Conservation (phyloP, 2,329 filamentous ascomycete species). For the Ophiostoma pallidulum region DNA sequence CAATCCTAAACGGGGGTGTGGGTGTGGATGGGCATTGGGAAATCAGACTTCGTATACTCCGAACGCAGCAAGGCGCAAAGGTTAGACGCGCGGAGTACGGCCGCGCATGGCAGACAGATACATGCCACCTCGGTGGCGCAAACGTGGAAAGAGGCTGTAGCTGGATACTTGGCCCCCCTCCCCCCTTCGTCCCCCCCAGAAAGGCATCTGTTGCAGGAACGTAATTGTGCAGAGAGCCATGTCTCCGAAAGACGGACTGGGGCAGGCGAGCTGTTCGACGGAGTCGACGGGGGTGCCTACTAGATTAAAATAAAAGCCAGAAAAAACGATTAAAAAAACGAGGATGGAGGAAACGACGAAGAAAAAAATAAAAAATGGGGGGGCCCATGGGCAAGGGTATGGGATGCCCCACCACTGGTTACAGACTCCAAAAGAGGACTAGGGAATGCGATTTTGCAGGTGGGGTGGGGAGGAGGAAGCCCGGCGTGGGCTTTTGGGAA, state of each 20-base stretch:
- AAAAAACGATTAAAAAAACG: neutral
- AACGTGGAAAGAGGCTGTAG: slow-evolving; percentile 4
- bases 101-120: neutral
- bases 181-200: no score
- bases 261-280: no score
- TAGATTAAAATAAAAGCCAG: no score
- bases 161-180: no score
- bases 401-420: slow-evolving; percentile 1
- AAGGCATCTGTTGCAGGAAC: neutral
- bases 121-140: neutral
- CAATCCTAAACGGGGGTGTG: slow-evolving; percentile 3
- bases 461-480: slow-evolving; percentile 4
- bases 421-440: slow-evolving; percentile 7
- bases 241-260: slow-evolving; percentile 5
- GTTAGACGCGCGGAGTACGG: neutral
- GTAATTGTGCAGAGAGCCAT: neutral
- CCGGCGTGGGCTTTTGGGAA: no score
- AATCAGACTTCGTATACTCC: no score
- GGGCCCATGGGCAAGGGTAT: neutral
- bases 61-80: no score
- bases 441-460: neutral
- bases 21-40: no score
- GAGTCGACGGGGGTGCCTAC: no score
- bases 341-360: no score
- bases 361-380: neutral